Conservation (phyloP, 1,284 basidiomycete genomes). For the Sporisorium reilianum region DNA sequence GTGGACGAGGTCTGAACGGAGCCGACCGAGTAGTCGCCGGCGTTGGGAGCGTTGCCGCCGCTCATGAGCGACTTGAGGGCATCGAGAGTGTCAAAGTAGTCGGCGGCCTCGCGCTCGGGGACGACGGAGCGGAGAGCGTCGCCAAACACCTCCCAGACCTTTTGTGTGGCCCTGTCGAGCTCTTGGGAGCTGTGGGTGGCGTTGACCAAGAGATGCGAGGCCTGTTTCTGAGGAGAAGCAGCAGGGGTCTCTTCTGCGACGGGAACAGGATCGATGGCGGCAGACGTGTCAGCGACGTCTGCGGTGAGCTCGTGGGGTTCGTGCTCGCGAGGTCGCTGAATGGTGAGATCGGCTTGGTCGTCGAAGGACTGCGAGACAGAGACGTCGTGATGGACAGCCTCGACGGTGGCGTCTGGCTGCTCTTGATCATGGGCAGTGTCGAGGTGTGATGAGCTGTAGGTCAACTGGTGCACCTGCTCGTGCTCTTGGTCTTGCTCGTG, state of each 20-base stretch:
- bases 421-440: slow-evolving; percentile 1
- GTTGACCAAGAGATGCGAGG: slow-evolving; percentile 17
- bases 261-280: slow-evolving; percentile 22
- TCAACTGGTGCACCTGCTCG: slow-evolving; percentile 14
- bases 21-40: slow-evolving; percentile 47
- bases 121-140: slow-evolving; percentile 58
- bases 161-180: slow-evolving; percentile 57
- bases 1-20: slow-evolving; percentile 44
- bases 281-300: slow-evolving; percentile 30
- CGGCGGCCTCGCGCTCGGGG: slow-evolving; percentile 46
- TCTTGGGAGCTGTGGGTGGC: slow-evolving; percentile 48
- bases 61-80: slow-evolving; percentile 42
- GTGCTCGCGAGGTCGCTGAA: slow-evolving; percentile 20
- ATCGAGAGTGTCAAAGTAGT: slow-evolving; percentile 55
- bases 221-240: slow-evolving; percentile 1
- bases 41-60: slow-evolving; percentile 33
- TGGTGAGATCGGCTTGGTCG: slow-evolving; percentile 23
- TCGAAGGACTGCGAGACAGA: slow-evolving; percentile 14
- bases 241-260: background rate
- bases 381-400: slow-evolving; percentile 10
- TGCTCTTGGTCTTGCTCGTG: slow-evolving; percentile 12
- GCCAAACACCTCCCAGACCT: slow-evolving; percentile 62
- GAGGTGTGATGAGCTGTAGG: slow-evolving; percentile 4
- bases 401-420: slow-evolving; percentile 4
- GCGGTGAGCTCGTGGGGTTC: slow-evolving; percentile 1